A percentile compares a stretch with the other conserved stretches of the same genome.
Evolutionary conservation across 768 basidiomycete genomes (phyloP).

Genomic region (Serpula lacrymans): DNA sequence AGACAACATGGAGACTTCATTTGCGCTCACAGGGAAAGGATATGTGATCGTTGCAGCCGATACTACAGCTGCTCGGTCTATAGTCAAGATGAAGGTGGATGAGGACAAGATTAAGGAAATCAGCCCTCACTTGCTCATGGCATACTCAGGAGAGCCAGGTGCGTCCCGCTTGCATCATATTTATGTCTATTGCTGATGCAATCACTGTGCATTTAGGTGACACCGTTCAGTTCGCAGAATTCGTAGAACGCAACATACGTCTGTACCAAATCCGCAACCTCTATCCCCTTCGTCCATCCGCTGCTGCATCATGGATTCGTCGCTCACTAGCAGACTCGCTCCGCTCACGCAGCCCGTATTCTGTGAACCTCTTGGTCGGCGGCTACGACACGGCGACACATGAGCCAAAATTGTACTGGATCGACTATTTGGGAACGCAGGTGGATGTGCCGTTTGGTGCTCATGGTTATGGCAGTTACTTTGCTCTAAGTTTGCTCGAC

Average conservation of each 20-base stretch:
- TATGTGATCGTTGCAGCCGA: constrained; percentile 93
- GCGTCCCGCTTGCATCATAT: constrained; percentile 16
- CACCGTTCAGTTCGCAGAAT: constrained; percentile 96
- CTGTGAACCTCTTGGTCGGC: constrained; percentile 90
- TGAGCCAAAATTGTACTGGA: constrained; percentile 85
- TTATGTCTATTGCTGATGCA: constrained; percentile 2
- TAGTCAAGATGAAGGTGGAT: constrained; percentile 96
- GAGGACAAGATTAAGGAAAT: constrained; percentile 96
- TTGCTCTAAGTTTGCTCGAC: constrained; percentile 88
- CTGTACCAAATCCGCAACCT: constrained; percentile 94
- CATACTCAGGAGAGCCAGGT: constrained; percentile 94
- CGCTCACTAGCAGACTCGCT: constrained; percentile 85
- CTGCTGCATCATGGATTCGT: constrained; percentile 95
- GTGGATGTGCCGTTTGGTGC: constrained; percentile 88
- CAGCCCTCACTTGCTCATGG: constrained; percentile 90
- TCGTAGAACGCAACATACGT: constrained; percentile 91
- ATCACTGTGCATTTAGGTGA: constrained; percentile 62
- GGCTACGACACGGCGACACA: constrained; percentile 82
- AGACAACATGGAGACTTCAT: constrained; percentile 84
- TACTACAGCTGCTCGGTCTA: constrained; percentile 83
- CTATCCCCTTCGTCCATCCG: constrained; percentile 82
- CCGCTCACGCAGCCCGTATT: constrained; percentile 82
- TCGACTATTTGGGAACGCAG: constrained; percentile 93
- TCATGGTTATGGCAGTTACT: constrained; percentile 94
- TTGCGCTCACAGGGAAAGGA: constrained; percentile 88